Base-by-base conservation (phyloP, 192 early-diverging fungal species). In the Haplosporangium gracile region DNA sequence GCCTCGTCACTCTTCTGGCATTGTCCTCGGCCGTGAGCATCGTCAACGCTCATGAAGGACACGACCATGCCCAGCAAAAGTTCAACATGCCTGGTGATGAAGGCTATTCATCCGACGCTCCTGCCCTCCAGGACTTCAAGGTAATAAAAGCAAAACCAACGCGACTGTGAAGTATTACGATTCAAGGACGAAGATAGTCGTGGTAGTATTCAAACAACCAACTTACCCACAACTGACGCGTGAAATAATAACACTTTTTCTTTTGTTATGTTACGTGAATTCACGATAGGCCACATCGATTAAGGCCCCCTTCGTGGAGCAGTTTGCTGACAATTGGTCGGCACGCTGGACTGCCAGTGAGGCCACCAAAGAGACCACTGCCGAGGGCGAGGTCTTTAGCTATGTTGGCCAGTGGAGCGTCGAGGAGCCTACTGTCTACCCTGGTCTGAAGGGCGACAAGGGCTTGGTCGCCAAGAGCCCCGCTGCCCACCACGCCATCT, bases 401-500 rank as follows among this genome's bases (percentile, higher is more conserved):
- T 97, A 95, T 88, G 88, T 92, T 76, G 96, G 96, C 32, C 55
- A 89, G 49, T 98, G 97, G 97, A 90, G 82, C 60, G 93, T 96
- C 63, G 96, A 98, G 89, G 93, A 92, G 73, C 90, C 94, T 29
- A 80, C 78, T 18, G 90, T 92, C 69, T 88, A 88, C 42, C 87
- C 89, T 10, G 93, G 92, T 20, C 75, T 97, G 57, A 76, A 85
- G 34, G 94, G 93, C 57, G 97, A 98, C 88, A 78, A 89, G 43
- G 97, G 94, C 15, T 89, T 98, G 45, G 95, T 97, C 22, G 93
- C 95, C 68, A 96, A 97, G 90, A 89, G 93, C 73, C 88, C 93
- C 9, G 97, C 96, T 49, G 93, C 96, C 9, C 95, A 97, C 83
- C 95, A 97, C 80, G 97, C 97, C 38, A 97, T 98, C 78, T 95